Evolutionary conservation across 2,329 filamentous ascomycete genomes (phyloP).

Genomic region (Fusarium brevicatenulatum): DNA sequence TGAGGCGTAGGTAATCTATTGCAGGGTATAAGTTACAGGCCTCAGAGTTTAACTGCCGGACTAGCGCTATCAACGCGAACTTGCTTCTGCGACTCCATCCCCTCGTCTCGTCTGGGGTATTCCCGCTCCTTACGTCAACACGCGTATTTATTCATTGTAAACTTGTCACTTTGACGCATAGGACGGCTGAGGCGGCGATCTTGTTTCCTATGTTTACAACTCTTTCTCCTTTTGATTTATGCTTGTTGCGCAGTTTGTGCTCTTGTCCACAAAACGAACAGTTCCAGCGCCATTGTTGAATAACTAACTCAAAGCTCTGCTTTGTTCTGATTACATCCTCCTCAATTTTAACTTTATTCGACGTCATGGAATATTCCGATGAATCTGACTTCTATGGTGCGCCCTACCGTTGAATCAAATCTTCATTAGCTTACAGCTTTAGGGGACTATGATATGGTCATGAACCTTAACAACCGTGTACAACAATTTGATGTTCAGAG

Average conservation of each 20-base stretch:
- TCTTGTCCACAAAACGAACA: not conserved
- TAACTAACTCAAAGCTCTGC: not conserved
- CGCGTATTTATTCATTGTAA: not conserved
- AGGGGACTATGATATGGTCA: conserved; percentile 66
- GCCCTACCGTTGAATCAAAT: not conserved
- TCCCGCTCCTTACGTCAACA: conserved; percentile 32
- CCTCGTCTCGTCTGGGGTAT: conserved; percentile 25
- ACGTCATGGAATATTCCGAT: conserved; percentile 52
- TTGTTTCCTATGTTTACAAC: not conserved
- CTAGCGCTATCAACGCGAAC: conserved; percentile 35
- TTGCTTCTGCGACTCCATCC: conserved; percentile 36
- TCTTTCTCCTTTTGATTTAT: not conserved
- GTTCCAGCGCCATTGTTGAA: conserved; percentile 6
- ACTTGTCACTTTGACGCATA: not conserved
- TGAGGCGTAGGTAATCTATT: not conserved
- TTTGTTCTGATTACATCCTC: not conserved
- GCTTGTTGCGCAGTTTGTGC: not conserved
- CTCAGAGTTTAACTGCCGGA: conserved; percentile 21
- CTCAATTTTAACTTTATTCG: not conserved
- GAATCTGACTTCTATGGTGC: conserved; percentile 69
- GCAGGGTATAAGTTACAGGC: conserved; percentile 2
- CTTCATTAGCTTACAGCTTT: conserved; percentile 21
- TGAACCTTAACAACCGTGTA: conserved; percentile 60
- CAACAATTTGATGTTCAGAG: conserved; percentile 59
- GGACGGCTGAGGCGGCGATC: not conserved